Evolutionary conservation across 1,284 basidiomycete genomes (phyloP).

Genomic region (Trametes pubescens): DNA sequence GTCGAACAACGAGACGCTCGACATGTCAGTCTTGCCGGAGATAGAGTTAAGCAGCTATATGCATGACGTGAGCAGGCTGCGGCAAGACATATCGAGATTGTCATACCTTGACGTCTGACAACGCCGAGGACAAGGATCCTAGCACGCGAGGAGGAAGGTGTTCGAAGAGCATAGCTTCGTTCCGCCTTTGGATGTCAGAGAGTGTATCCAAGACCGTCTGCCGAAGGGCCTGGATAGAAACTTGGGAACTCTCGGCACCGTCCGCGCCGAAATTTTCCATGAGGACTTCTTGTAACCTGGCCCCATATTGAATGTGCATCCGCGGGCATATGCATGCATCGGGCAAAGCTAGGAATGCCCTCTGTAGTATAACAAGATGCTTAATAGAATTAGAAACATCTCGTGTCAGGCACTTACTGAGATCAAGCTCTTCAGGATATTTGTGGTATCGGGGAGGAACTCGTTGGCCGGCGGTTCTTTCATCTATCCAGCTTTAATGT

Average conservation of each 20-base stretch:
- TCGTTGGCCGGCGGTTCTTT: constrained; percentile 53
- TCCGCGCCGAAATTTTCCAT: constrained; percentile 47
- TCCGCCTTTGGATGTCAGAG: constrained; percentile 69
- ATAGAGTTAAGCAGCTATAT: constrained; percentile 83
- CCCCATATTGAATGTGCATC: constrained; percentile 64
- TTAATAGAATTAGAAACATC: neutral
- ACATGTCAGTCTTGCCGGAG: constrained; percentile 72
- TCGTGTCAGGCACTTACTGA: constrained; percentile 53
- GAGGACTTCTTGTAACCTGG: constrained; percentile 56
- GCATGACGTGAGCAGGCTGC: neutral
- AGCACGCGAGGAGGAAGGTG: constrained; percentile 67
- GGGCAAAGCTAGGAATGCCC: constrained; percentile 68
- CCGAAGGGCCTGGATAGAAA: constrained; percentile 52
- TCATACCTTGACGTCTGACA: constrained; percentile 69
- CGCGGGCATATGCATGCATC: constrained; percentile 80
- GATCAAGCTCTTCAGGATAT: constrained; percentile 60
- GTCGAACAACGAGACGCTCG: constrained; percentile 68
- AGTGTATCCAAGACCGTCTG: constrained; percentile 58
- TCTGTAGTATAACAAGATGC: constrained; percentile 47
- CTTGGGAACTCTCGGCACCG: constrained; percentile 47
- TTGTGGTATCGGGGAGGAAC: constrained; percentile 64
- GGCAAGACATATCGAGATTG: neutral
- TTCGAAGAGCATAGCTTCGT: constrained; percentile 80
- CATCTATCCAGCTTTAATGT: constrained; percentile 15
- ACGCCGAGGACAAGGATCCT: constrained; percentile 46